These are phyloP conservation scores for Brassica nigra DNA, from an alignment of 345 rosid species.

Conservation along the genomic window DNA sequence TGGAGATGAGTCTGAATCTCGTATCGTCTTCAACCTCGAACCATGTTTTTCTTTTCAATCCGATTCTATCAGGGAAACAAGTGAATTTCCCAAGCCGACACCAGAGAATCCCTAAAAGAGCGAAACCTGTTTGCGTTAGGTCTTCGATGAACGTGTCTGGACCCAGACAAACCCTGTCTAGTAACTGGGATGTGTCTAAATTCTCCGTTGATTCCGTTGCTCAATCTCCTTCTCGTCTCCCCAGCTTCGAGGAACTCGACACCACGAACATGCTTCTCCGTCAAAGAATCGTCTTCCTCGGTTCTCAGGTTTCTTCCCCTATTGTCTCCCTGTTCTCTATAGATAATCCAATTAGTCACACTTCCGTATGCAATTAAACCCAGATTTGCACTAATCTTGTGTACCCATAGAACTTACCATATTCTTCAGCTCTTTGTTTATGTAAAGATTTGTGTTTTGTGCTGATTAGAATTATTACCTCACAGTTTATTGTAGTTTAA, in stretches of 20 bases:
- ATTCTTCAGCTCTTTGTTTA: not conserved
- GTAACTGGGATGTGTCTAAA: constrained; percentile 63
- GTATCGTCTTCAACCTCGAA: constrained; percentile 36
- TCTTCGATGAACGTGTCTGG: constrained; percentile 44
- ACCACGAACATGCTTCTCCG: constrained; percentile 92
- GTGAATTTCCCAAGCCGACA: not conserved
- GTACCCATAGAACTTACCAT: not conserved
- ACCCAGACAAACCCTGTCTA: constrained; percentile 55
- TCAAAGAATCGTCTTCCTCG: constrained; percentile 81
- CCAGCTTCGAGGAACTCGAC: constrained; percentile 83
- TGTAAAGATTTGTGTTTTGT: not conserved
- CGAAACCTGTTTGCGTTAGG: constrained; percentile 42
- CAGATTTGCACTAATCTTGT: not conserved
- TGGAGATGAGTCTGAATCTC: constrained; percentile 42
- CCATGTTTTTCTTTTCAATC: constrained; percentile 6
- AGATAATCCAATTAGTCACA: not conserved
- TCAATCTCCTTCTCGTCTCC: constrained; percentile 56
- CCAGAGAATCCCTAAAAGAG: constrained; percentile 30
- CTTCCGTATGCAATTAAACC: not conserved
- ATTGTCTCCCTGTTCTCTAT: not conserved
- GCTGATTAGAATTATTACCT: not conserved
- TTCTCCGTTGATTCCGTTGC: constrained; percentile 38
- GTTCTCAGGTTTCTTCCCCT: constrained; percentile 63
- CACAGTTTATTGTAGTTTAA: not conserved
- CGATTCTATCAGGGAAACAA: not conserved